Conservation (phyloP, 129 eudicot species). For the Artemisia annua region DNA sequence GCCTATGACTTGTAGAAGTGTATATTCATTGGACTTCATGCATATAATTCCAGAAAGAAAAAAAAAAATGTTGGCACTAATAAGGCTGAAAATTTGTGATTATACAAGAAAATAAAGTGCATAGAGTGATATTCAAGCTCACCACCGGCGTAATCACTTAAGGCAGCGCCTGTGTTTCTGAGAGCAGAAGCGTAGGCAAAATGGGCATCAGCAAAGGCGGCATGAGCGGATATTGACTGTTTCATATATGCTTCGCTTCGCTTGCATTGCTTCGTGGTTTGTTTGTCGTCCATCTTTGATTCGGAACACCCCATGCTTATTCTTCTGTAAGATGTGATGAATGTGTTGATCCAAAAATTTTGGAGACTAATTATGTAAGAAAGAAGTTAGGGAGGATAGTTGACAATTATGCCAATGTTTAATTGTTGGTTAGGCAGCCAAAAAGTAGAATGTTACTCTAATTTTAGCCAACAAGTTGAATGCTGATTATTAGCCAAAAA, state of each 20-base stretch:
- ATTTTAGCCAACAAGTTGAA: too few relatives aligned
- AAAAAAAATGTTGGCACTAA: not conserved
- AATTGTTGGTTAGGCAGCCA: too few relatives aligned
- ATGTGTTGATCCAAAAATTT: not conserved
- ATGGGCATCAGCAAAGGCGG: slow-evolving; percentile 65
- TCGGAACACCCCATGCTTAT: slow-evolving; percentile 70
- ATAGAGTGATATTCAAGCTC: slow-evolving; percentile 29
- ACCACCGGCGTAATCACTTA: slow-evolving; percentile 58
- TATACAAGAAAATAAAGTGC: too few relatives aligned
- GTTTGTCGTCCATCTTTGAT: slow-evolving; percentile 75
- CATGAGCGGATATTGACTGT: slow-evolving; percentile 55
- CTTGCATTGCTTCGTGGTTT: slow-evolving; percentile 57
- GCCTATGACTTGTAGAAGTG: too few relatives aligned
- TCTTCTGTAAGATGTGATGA: slow-evolving; percentile 17
- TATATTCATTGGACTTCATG: not conserved
- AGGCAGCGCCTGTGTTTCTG: slow-evolving; percentile 78
- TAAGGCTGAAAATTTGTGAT: too few relatives aligned
- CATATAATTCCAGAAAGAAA: not conserved
- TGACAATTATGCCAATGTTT: too few relatives aligned
- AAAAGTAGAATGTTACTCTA: too few relatives aligned
- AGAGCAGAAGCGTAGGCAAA: slow-evolving; percentile 50
- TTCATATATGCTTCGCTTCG: slow-evolving; percentile 60
- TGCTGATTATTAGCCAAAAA: too few relatives aligned
- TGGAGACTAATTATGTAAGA: not conserved
- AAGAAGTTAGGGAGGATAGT: too few relatives aligned